phyloP scores from a whole-genome alignment of 2,329 filamentous ascomycete species.

The Trichoderma atrobrunneum region DNA sequence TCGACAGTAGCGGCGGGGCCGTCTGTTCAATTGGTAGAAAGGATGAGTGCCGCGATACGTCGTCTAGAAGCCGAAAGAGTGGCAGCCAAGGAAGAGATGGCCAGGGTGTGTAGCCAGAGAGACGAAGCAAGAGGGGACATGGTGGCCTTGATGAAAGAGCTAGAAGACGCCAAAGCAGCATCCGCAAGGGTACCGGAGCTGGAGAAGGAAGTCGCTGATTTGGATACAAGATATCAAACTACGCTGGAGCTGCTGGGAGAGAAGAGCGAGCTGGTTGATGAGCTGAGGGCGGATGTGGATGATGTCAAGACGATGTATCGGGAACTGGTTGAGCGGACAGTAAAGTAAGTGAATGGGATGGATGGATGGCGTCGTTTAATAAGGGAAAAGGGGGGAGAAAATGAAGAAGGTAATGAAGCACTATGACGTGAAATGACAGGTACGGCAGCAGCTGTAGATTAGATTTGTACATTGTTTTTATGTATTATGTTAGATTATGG shows the following conservation, averaged over 20 bases:
- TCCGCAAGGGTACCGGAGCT: constrained; percentile 61
- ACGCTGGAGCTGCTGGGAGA: constrained; percentile 93
- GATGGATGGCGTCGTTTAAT: not conserved
- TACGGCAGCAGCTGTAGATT: constrained; percentile 12
- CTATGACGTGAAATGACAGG: constrained; percentile 6
- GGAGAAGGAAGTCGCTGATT: constrained; percentile 63
- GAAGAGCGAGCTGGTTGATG: constrained; percentile 93
- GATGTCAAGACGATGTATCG: constrained; percentile 97
- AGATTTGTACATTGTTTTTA: constrained; percentile 16
- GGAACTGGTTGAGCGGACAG: constrained; percentile 82
- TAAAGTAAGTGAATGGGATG: constrained; percentile 57
- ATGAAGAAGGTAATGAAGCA: not conserved
- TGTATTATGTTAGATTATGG: constrained; percentile 23
- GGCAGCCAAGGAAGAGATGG: constrained; percentile 80
- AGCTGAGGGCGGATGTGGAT: constrained; percentile 80
- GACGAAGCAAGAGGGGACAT: constrained; percentile 92
- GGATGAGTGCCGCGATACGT: constrained; percentile 91
- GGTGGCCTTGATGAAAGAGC: constrained; percentile 83
- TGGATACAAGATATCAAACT: constrained; percentile 80
- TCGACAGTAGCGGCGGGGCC: constrained; percentile 89
- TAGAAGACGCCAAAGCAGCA: constrained; percentile 65
- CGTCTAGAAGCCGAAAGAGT: constrained; percentile 90
- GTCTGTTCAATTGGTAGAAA: constrained; percentile 90
- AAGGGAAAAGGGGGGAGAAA: not conserved
- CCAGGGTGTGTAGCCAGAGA: constrained; percentile 74